Evolutionary conservation across 495 filamentous ascomycete species (phyloP).

Genomic region (Zalerion maritima): DNA sequence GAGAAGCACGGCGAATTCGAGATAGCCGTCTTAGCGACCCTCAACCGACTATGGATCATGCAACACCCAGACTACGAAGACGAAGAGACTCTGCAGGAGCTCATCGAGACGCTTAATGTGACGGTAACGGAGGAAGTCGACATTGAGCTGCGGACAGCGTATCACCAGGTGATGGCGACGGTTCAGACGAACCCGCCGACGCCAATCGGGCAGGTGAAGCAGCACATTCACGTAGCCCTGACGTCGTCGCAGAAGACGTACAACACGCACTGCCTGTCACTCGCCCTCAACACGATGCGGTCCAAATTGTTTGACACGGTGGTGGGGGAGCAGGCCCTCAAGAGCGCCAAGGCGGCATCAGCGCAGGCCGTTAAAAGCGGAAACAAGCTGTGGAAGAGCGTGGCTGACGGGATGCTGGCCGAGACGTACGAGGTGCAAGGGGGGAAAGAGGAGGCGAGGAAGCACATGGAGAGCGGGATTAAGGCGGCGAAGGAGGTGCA

Average conservation of each 20-base stretch:
- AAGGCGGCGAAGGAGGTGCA: constrained; percentile 17
- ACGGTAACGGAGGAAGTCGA: constrained; percentile 54
- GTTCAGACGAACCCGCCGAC: constrained; percentile 36
- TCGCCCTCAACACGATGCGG: constrained; percentile 76
- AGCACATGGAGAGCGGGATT: constrained; percentile 13
- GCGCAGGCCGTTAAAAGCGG: constrained; percentile 60
- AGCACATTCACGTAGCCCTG: constrained; percentile 51
- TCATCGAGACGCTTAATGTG: constrained; percentile 51
- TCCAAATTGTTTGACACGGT: constrained; percentile 71
- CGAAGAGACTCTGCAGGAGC: constrained; percentile 28
- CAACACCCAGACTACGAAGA: constrained; percentile 43
- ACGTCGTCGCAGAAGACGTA: constrained; percentile 33
- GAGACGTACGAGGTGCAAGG: constrained; percentile 62
- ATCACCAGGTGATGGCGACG: constrained; percentile 60
- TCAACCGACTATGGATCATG: constrained; percentile 76
- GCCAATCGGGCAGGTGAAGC: constrained; percentile 59
- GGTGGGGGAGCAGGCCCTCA: constrained; percentile 80
- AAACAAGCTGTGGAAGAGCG: constrained; percentile 72
- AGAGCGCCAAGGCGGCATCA: constrained; percentile 61
- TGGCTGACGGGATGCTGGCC: constrained; percentile 66
- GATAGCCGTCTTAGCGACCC: constrained; percentile 56
- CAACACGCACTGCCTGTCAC: constrained; percentile 62
- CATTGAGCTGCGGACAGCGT: constrained; percentile 61
- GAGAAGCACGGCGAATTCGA: constrained; percentile 49
- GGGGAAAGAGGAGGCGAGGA: constrained; percentile 44